Evolutionary conservation across 2,329 filamentous ascomycete genomes (phyloP).

Genomic region (Samsoniella hepiali): DNA sequence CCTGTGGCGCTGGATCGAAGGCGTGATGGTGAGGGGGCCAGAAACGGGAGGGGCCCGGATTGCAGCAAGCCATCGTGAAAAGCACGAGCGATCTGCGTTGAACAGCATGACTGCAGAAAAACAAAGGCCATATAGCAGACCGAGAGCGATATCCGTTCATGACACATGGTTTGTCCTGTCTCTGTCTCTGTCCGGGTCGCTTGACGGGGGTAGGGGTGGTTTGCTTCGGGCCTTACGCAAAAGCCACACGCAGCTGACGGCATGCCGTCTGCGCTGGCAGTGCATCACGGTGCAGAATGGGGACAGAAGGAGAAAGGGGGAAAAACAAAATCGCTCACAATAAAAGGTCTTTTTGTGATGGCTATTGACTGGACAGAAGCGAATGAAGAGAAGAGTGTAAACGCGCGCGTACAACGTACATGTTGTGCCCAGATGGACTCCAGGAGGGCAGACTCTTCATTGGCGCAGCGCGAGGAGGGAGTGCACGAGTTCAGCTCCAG

Average conservation of each 20-base stretch:
- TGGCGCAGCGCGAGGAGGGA: neutral
- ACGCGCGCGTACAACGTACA: constrained; percentile 12
- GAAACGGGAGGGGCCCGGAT: neutral
- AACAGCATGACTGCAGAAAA: neutral
- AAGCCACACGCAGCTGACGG: constrained; percentile 7
- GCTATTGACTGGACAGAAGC: neutral
- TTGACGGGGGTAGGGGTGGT: neutral
- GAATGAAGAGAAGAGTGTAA: constrained; percentile 6
- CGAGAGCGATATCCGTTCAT: neutral
- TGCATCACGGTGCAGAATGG: neutral
- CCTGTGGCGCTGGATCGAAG: constrained; percentile 12
- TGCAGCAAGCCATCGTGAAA: constrained; percentile 2
- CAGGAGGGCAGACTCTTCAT: neutral
- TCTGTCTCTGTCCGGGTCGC: neutral
- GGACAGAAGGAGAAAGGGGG: too few species aligned
- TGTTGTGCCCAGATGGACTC: neutral
- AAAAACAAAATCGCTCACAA: constrained; percentile 2
- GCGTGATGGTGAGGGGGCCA: neutral
- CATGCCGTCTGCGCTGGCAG: neutral
- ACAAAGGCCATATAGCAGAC: neutral
- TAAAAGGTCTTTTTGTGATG: neutral
- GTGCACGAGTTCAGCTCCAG: neutral
- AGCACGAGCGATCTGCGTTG: neutral
- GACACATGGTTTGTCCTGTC: neutral
- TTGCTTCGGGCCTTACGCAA: neutral